Evolutionary conservation across 352 stramenopile genomes (phyloP), one percentile per base, ranked within the genome.

Genomic region (Phytopythium oedochilum): DNA sequence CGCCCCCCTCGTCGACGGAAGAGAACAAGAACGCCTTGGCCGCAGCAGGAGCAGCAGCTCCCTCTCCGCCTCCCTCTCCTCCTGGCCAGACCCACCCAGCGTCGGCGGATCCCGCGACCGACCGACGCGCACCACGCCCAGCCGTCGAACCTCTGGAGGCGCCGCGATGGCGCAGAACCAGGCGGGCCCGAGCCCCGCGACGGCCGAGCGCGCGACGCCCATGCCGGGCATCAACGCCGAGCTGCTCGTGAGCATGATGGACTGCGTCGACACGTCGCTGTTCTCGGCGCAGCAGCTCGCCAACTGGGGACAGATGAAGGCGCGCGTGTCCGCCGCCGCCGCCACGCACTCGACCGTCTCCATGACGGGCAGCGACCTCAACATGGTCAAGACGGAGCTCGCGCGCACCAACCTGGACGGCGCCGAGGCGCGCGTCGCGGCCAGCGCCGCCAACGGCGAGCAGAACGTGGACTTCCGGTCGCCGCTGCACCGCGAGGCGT

Each of bases 211-310:
- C 55, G 29, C 53, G 2, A n/a, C 60, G 22, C 18, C 60, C 18
- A 22, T 64, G 4, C 43, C 73, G 2, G 67, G 71, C 54, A 73
- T 82, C n/a, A 94, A 92, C 62, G 67, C 83, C 9, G 71, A 85
- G 46, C 65, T 94, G 36, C 67, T 94, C 1, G 66, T 87, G 34
- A 85, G 79, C 53, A 94, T 94, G 83, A 94, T 94, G 83, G 75
- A 88, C 57, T 94, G 83, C 62, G 81, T 94, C 14, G 83, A 94
- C 65, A 89, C 79, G 60, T 78, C 81, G 47, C 72, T 89, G 22
- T 92, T 94, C 60, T 89, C 81, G 26, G 31, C 71, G 39, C 69
- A 87, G 46, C 82, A 89, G 46, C 63, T 91, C 39, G 58, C 72
- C 52, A 92, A 88, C 61, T 92, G 83, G 83, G 75, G 84, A 55